Base-by-base conservation (phyloP, 129 eudicot species). In the Tagetes erecta region DNA sequence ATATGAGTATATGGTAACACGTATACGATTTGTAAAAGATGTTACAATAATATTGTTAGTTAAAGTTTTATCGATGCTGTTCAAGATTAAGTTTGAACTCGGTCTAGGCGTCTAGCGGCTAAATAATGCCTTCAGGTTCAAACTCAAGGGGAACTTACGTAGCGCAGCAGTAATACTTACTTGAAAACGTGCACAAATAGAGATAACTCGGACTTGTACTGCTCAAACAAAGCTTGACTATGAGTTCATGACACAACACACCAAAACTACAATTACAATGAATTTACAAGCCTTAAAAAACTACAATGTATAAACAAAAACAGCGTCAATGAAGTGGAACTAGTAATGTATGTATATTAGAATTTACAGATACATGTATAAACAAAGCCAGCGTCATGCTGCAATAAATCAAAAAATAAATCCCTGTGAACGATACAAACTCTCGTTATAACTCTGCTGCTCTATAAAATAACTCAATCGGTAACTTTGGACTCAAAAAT, bases 351-450 rank as follows among this genome's bases (percentile, higher is more conserved):
- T 51, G 64, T 40, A 70, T 38, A 51, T 12, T 44, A 39, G 3
- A 78, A 71, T 71, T 63, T 78, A 78, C 82, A 78, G 3, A 50
- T 71, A 70, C 70, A 70, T 55, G 9, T 71, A 55, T 71, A 39
- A 14, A 68, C 35, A 67, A 13, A 64, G 30, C 46, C 71, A 60
- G 31, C 6, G 74, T 55, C 76, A 56, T 40, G 20, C 64, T 52
- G 46, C 34, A 33, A 70, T 67, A 76, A 53, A 53, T 63, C 36
- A 46, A 46, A 62, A 34, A 36, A 36, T 38, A 60, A 62, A 9
- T 37, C 62, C 67, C 47, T 2, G 4, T 10, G 33, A 47, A 66
- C 67, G 57, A 67, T 65, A 67, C 73, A 53, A 67, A 74, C 71
- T 63, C 49, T 20, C 30, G 13, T n/a, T 11, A 73, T 46, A 73